phyloP scores from a whole-genome alignment of 1,139 yeast species.

The Yamadazyma taylorii region DNA sequence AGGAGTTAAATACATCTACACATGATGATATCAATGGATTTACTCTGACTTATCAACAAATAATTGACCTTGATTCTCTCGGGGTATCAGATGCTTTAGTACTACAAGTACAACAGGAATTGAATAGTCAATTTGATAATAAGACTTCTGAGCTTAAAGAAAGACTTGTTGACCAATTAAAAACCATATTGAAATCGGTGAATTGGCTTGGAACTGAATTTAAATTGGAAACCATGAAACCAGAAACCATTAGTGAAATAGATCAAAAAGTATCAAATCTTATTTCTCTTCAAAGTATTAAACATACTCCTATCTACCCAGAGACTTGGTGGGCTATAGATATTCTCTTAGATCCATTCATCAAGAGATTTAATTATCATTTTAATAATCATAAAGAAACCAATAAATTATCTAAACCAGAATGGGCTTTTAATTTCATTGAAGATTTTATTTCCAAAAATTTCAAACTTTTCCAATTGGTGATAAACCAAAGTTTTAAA shows the following conservation, averaged over 20 bases:
- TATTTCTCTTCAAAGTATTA: conserved; percentile 39
- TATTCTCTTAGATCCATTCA: conserved; percentile 55
- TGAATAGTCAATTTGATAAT: conserved; percentile 7
- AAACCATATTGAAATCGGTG: conserved; percentile 10
- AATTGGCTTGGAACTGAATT: conserved; percentile 21
- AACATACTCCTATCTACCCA: conserved; percentile 36
- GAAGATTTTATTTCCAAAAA: conserved; percentile 51
- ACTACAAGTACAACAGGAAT: conserved; percentile 3
- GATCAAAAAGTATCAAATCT: conserved; percentile 20
- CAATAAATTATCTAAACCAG: conserved; percentile 73
- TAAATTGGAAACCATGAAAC: conserved; percentile 7
- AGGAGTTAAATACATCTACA: neutral
- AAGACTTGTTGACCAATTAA: conserved; percentile 6
- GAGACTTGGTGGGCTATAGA: conserved; percentile 60
- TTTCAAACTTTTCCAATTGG: conserved; percentile 32
- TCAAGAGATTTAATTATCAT: conserved; percentile 69
- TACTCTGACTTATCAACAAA: conserved; percentile 3
- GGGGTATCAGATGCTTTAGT: neutral
- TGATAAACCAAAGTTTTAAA: conserved; percentile 32
- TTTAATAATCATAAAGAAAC: conserved; percentile 63
- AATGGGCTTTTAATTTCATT: conserved; percentile 67
- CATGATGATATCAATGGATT: conserved; percentile 10
- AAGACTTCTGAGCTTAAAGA: conserved; percentile 8
- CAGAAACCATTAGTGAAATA: conserved; percentile 13
- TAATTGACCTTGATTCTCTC: conserved; percentile 1